These are phyloP conservation scores for Xylona heveae DNA, from an alignment of 495 filamentous ascomycete genomes.

Conservation along the genomic window DNA sequence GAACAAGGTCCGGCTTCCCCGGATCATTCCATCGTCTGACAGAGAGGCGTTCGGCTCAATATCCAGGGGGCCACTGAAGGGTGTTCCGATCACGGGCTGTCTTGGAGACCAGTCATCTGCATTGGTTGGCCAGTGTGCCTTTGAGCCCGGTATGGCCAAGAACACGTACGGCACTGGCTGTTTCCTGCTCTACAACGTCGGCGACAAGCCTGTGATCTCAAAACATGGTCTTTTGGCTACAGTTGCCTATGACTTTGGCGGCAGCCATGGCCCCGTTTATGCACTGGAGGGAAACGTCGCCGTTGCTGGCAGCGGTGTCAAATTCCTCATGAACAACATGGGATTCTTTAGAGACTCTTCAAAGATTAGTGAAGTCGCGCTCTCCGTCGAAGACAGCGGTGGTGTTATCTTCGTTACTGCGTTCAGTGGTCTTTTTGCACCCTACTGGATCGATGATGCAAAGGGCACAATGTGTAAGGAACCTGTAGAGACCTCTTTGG, in stretches of 20 bases:
- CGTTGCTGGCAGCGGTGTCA: constrained; percentile 75
- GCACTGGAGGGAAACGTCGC: constrained; percentile 86
- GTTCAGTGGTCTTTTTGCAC: constrained; percentile 87
- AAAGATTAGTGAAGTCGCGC: constrained; percentile 67
- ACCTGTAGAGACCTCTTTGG: constrained; percentile 1
- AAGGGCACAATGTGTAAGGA: constrained; percentile 69
- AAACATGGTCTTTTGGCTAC: constrained; percentile 75
- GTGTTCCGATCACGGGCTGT: constrained; percentile 65
- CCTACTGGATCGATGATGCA: constrained; percentile 97
- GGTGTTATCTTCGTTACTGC: constrained; percentile 90
- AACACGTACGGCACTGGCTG: constrained; percentile 95
- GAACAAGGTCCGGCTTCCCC: constrained; percentile 55
- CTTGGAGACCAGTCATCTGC: constrained; percentile 87
- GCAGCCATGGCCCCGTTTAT: constrained; percentile 55
- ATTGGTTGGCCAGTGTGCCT: constrained; percentile 80
- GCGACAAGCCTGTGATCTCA: constrained; percentile 75
- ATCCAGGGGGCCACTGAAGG: constrained; percentile 42
- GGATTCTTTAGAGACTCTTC: constrained; percentile 59
- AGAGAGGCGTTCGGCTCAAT: constrained; percentile 52
- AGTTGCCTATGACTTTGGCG: constrained; percentile 69
- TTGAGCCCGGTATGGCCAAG: constrained; percentile 71
- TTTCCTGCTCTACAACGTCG: constrained; percentile 89
- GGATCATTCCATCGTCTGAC: constrained; percentile 74
- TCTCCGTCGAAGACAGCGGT: constrained; percentile 68
- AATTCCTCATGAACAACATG: constrained; percentile 78